Evolutionary conservation across 2,329 filamentous ascomycete genomes (phyloP).

Genomic region (Aspergillus glaucus): DNA sequence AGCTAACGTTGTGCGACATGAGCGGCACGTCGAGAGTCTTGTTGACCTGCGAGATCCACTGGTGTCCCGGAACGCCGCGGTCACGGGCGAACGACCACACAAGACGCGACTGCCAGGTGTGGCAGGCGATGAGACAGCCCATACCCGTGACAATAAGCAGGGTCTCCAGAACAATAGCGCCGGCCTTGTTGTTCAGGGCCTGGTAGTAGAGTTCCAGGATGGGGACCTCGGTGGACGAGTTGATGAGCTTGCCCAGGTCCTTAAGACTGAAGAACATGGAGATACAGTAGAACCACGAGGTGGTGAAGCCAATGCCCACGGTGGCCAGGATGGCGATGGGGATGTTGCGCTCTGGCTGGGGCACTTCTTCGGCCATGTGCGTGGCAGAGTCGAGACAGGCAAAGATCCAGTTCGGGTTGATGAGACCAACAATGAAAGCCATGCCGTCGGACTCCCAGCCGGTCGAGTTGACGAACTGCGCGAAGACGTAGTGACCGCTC

Average conservation of each 20-base stretch:
- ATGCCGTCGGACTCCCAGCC: conserved; percentile 46
- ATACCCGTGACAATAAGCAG: conserved; percentile 44
- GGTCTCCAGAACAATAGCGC: conserved; percentile 42
- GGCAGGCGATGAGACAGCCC: conserved; percentile 42
- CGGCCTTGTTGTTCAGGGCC: conserved; percentile 37
- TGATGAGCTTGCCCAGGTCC: conserved; percentile 36
- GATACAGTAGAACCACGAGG: conserved; percentile 43
- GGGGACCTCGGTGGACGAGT: conserved; percentile 40
- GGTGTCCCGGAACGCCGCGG: conserved; percentile 41
- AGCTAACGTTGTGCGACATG: conserved; percentile 40
- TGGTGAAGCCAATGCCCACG: conserved; percentile 39
- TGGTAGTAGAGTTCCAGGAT: conserved; percentile 45
- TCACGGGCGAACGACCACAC: conserved; percentile 50
- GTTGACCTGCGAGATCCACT: conserved; percentile 37
- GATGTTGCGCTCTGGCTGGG: conserved; percentile 43
- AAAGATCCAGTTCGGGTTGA: conserved; percentile 48
- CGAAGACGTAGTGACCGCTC: conserved; percentile 46
- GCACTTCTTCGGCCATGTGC: conserved; percentile 48
- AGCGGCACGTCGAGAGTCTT: conserved; percentile 40
- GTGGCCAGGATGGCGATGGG: conserved; percentile 48
- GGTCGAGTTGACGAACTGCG: conserved; percentile 48
- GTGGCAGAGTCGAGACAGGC: conserved; percentile 47
- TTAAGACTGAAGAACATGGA: conserved; percentile 47
- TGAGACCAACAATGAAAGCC: conserved; percentile 49
- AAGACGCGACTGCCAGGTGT: conserved; percentile 48